A percentile compares a stretch with the other conserved stretches of the same genome.
phyloP scores from a whole-genome alignment of 2,329 filamentous ascomycete genomes.

The Penicillium capsulatum region DNA sequence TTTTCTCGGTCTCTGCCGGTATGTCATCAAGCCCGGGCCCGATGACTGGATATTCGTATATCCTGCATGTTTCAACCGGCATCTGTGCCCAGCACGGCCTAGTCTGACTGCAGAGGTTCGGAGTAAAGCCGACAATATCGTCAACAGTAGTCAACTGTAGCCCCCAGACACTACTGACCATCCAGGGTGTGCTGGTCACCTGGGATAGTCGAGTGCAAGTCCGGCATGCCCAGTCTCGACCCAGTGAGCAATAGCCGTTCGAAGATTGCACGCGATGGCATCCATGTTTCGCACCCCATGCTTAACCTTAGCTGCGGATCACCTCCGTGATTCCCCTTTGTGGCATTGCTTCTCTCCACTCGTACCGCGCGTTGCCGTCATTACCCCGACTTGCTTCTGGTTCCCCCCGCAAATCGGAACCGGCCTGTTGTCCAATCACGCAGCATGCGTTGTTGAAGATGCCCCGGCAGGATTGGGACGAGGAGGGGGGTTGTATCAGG shows the following conservation, averaged over 20 bases:
- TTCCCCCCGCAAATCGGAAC: slow-evolving; percentile 3
- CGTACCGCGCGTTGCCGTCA: slow-evolving; percentile 11
- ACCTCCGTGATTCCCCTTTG: slow-evolving; percentile 7
- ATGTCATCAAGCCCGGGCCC: slow-evolving; percentile 8
- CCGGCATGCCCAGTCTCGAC: too few relatives aligned
- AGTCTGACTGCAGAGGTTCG: slow-evolving; percentile 3
- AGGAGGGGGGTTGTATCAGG: background rate
- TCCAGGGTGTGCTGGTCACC: too few relatives aligned
- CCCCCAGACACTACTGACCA: too few relatives aligned
- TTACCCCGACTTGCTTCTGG: background rate
- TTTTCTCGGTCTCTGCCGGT: too few relatives aligned
- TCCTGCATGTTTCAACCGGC: slow-evolving; percentile 3
- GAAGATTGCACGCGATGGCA: too few relatives aligned
- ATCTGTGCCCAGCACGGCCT: background rate
- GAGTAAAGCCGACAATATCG: slow-evolving; percentile 3
- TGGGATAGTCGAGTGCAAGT: too few relatives aligned
- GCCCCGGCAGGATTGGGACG: background rate
- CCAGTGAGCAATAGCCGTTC: too few relatives aligned
- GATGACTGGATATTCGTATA: slow-evolving; percentile 9
- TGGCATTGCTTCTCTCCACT: background rate
- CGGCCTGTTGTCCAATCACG: slow-evolving; percentile 9
- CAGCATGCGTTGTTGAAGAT: background rate
- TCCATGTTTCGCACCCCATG: slow-evolving; percentile 11
- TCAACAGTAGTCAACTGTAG: too few relatives aligned
- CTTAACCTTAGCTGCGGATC: slow-evolving; percentile 11